Evolutionary conservation across 805 yeast species (phyloP).

Genomic region (Ogataea populi-albae): DNA sequence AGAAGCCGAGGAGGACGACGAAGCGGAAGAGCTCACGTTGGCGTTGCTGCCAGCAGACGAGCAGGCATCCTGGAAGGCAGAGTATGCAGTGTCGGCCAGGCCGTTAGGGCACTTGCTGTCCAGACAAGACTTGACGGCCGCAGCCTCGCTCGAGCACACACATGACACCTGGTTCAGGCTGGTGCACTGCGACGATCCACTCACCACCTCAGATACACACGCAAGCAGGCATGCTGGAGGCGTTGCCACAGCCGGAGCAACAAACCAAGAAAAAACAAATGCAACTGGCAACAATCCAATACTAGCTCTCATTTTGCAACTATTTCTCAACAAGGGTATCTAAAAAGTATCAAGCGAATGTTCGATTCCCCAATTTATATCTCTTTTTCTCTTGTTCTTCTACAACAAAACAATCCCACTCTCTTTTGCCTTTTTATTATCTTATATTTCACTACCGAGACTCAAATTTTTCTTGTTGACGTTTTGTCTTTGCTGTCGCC

Average conservation of each 20-base stretch:
- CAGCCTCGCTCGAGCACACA: constrained; percentile 58
- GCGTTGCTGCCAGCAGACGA: constrained; percentile 40
- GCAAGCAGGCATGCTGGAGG: constrained; percentile 94
- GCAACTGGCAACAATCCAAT: constrained; percentile 20
- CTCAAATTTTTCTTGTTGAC: too few species aligned
- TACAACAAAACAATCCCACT: too few species aligned
- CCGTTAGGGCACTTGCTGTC: constrained; percentile 66
- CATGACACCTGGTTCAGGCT: constrained; percentile 65
- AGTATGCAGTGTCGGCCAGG: constrained; percentile 53
- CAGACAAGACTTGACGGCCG: constrained; percentile 60
- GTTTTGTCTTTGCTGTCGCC: too few species aligned
- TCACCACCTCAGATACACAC: constrained; percentile 72
- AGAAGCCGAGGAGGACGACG: constrained; percentile 31
- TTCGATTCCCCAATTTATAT: too few species aligned
- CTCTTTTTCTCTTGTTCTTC: too few species aligned
- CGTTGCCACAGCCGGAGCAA: constrained; percentile 48
- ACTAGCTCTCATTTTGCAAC: constrained; percentile 22
- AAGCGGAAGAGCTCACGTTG: constrained; percentile 15
- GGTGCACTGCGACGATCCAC: constrained; percentile 49
- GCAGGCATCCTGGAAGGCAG: constrained; percentile 57
- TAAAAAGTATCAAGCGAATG: too few species aligned
- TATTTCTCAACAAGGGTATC: too few species aligned
- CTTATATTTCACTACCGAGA: too few species aligned
- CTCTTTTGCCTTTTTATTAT: too few species aligned
- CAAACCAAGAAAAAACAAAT: constrained; percentile 36